These are phyloP conservation scores for Tuctoria greenei DNA, from an alignment of 176 grass and related monocot genomes.

Conservation along the genomic window DNA sequence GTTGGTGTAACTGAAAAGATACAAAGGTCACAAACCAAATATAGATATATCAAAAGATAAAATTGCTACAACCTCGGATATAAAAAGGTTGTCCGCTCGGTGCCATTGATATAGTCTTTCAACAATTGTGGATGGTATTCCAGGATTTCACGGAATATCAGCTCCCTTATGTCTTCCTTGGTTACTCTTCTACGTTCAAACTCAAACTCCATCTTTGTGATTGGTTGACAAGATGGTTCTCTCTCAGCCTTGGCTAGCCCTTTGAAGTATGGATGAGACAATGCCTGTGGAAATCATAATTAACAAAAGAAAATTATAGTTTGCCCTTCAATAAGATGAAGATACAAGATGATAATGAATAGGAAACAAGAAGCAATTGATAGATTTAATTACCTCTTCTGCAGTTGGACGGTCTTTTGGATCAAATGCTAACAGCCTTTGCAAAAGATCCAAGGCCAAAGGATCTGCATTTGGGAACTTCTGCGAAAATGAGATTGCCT, in stretches of 20 bases:
- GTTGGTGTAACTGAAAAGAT: not conserved
- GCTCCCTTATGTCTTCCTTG: conserved; percentile 91
- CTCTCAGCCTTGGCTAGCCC: conserved; percentile 86
- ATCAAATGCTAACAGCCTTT: conserved; percentile 93
- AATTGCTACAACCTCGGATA: conserved; percentile 73
- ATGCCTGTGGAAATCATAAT: conserved; percentile 50
- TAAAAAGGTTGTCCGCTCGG: conserved; percentile 90
- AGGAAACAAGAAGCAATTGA: not conserved
- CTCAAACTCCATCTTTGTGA: conserved; percentile 98
- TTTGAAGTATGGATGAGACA: conserved; percentile 93
- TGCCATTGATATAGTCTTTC: conserved; percentile 92
- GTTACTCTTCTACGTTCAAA: conserved; percentile 94
- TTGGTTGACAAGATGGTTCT: conserved; percentile 92
- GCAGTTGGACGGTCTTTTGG: conserved; percentile 93
- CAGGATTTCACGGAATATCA: conserved; percentile 95
- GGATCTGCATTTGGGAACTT: conserved; percentile 92
- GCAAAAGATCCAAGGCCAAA: conserved; percentile 78
- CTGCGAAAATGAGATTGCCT: conserved; percentile 71
- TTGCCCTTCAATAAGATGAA: conserved; percentile 6
- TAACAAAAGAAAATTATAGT: conserved; percentile 28
- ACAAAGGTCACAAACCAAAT: conserved; percentile 20
- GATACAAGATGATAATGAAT: not conserved
- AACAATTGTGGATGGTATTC: conserved; percentile 96
- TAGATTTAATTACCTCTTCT: conserved; percentile 58
- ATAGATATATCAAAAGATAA: conserved; percentile 28